Evolutionary conservation across 2,329 filamentous ascomycete genomes (phyloP).

Genomic region (Venturia asperata): DNA sequence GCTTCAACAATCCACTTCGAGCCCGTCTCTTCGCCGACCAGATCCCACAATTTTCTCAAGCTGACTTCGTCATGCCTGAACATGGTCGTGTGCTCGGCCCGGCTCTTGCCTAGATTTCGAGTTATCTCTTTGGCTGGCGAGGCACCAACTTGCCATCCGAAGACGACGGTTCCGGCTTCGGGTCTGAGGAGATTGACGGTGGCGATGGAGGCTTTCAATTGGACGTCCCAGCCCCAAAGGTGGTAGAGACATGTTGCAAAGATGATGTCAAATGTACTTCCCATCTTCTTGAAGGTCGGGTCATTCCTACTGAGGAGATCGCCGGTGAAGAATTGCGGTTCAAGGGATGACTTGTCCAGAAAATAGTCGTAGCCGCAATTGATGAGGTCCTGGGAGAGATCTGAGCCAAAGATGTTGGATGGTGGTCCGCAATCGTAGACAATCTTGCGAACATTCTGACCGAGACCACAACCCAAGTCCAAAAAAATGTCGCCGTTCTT

Average conservation of each 20-base stretch:
- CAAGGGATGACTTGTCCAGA: slow-evolving; percentile 27
- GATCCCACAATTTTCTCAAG: slow-evolving; percentile 34
- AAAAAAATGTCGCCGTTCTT: slow-evolving; percentile 33
- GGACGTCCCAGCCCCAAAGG: slow-evolving; percentile 33
- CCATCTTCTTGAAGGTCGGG: slow-evolving; percentile 25
- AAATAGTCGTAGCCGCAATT: slow-evolving; percentile 43
- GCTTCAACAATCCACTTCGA: slow-evolving; percentile 18
- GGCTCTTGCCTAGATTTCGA: slow-evolving; percentile 20
- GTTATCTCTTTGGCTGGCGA: slow-evolving; percentile 23
- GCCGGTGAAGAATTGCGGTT: slow-evolving; percentile 37
- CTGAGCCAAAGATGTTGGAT: slow-evolving; percentile 34
- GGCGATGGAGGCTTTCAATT: slow-evolving; percentile 29
- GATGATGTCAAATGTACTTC: slow-evolving; percentile 33
- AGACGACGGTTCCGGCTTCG: slow-evolving; percentile 42
- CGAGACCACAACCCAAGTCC: slow-evolving; percentile 41
- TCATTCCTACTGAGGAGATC: slow-evolving; percentile 36
- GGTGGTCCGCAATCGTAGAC: slow-evolving; percentile 32
- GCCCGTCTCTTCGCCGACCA: slow-evolving; percentile 22
- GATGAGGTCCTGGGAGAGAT: slow-evolving; percentile 40
- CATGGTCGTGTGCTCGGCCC: slow-evolving; percentile 23
- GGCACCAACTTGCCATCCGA: slow-evolving; percentile 46
- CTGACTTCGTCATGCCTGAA: slow-evolving; percentile 32
- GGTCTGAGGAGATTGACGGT: slow-evolving; percentile 30
- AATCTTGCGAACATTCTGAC: slow-evolving; percentile 41
- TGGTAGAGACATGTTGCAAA: slow-evolving; percentile 37